Conservation (phyloP, 1,284 basidiomycete species). For the Golubevia sp. region DNA sequence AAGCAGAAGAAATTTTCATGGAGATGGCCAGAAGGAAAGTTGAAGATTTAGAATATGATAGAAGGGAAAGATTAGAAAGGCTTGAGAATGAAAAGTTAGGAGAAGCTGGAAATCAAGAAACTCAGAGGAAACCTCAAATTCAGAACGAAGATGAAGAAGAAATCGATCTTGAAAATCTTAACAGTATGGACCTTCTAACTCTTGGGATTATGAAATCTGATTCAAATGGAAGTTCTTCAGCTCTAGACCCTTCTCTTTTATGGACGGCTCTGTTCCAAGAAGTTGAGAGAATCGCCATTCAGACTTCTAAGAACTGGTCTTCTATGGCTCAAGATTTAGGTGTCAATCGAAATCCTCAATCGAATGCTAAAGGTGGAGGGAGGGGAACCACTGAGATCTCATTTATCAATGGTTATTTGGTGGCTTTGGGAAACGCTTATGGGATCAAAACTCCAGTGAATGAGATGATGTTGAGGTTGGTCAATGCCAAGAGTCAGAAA, state of each 20-base stretch:
- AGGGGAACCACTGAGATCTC: conserved; percentile 47
- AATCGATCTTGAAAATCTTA: conserved; percentile 8
- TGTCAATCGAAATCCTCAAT: conserved; percentile 8
- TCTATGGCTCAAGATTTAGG: conserved; percentile 30
- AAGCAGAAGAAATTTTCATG: conserved; percentile 31
- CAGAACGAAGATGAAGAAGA: conserved; percentile 13
- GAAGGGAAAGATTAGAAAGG: background rate
- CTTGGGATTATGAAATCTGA: conserved; percentile 8
- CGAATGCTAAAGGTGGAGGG: conserved; percentile 4
- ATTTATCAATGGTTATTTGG: conserved; percentile 56
- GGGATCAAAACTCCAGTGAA: conserved; percentile 51
- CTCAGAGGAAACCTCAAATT: conserved; percentile 36
- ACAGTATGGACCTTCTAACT: conserved; percentile 17
- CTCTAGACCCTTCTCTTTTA: conserved; percentile 29
- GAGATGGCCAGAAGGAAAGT: conserved; percentile 38
- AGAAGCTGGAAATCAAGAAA: conserved; percentile 19
- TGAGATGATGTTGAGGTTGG: conserved; percentile 35
- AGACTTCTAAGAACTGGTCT: conserved; percentile 44
- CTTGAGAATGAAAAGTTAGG: background rate
- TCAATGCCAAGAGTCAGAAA: conserved; percentile 7
- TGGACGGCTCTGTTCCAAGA: conserved; percentile 35
- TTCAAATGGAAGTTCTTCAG: conserved; percentile 15
- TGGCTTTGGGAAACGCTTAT: conserved; percentile 37
- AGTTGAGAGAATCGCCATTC: conserved; percentile 29
- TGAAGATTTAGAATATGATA: conserved; percentile 18